Percentiles rank a stretch among this genome's conserved stretches.
These are phyloP conservation scores for Boletus sp. DNA, from an alignment of 768 basidiomycete genomes.

Conservation along the genomic window DNA sequence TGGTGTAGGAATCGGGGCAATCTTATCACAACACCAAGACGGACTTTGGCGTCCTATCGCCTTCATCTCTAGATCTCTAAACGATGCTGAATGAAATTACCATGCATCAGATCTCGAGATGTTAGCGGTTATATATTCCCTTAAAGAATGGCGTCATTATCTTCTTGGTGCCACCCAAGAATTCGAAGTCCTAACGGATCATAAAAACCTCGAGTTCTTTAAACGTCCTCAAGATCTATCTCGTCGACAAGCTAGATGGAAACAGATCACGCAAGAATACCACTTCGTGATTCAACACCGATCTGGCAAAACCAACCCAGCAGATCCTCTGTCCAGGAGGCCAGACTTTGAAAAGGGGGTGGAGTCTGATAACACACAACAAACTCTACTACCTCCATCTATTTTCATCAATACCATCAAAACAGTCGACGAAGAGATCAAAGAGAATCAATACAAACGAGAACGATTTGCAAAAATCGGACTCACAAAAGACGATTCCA, in stretches of 20 bases:
- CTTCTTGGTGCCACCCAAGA: neutral
- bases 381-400: neutral
- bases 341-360: neutral
- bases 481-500: too few relatives aligned
- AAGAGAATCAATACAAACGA: neutral
- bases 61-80: too few relatives aligned
- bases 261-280: neutral
- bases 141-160: conserved; percentile 5
- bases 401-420: neutral
- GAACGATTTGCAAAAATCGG: neutral
- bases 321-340: neutral
- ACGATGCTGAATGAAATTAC: too few relatives aligned
- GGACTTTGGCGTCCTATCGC: too few relatives aligned
- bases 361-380: neutral
- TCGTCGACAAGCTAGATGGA: neutral
- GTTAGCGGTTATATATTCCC: too few relatives aligned
- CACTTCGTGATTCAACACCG: neutral
- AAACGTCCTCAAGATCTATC: neutral
- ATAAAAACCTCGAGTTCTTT: conserved; percentile 44
- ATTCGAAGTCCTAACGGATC: conserved; percentile 32
- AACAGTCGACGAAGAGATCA: neutral
- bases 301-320: neutral
- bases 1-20: too few relatives aligned
- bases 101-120: too few relatives aligned
- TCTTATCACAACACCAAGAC: too few relatives aligned